A percentile compares a stretch with the other conserved stretches of the same genome.
phyloP scores from a whole-genome alignment of 1,284 basidiomycete species.

The Ceratobasidium sp. region DNA sequence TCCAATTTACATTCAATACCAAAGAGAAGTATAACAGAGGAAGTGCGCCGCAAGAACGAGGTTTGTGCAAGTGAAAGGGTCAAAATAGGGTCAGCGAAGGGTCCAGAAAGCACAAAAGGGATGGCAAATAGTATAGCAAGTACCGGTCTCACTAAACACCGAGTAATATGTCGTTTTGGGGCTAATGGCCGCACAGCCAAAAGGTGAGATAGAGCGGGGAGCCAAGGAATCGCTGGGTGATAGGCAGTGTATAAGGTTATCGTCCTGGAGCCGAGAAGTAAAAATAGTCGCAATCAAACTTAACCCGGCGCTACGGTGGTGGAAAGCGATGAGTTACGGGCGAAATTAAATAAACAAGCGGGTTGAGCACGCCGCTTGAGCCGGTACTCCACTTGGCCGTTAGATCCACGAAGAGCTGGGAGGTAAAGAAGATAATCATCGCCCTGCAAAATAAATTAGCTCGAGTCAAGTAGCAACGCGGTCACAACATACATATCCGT shows the following conservation, averaged over 20 bases:
- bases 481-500: constrained; percentile 75
- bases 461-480: constrained; percentile 39
- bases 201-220: constrained; percentile 83
- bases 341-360: constrained; percentile 53
- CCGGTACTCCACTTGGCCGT: constrained; percentile 36
- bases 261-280: background rate
- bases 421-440: constrained; percentile 87
- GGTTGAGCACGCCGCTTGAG: constrained; percentile 71
- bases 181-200: constrained; percentile 69
- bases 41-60: background rate
- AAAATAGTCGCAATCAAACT: constrained; percentile 64
- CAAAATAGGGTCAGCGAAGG: background rate
- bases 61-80: background rate
- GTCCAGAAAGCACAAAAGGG: too few species aligned
- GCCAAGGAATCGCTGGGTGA: constrained; percentile 72
- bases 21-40: constrained; percentile 50
- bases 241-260: background rate
- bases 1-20: background rate
- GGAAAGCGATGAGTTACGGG: constrained; percentile 25
- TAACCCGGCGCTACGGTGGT: constrained; percentile 71
- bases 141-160: background rate
- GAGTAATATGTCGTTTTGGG: background rate
- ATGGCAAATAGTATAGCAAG: background rate
- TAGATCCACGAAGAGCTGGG: constrained; percentile 70
- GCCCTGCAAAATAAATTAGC: constrained; percentile 61